phyloP scores from a whole-genome alignment of 495 filamentous ascomycete species.

The Penicillium simplicissimum region DNA sequence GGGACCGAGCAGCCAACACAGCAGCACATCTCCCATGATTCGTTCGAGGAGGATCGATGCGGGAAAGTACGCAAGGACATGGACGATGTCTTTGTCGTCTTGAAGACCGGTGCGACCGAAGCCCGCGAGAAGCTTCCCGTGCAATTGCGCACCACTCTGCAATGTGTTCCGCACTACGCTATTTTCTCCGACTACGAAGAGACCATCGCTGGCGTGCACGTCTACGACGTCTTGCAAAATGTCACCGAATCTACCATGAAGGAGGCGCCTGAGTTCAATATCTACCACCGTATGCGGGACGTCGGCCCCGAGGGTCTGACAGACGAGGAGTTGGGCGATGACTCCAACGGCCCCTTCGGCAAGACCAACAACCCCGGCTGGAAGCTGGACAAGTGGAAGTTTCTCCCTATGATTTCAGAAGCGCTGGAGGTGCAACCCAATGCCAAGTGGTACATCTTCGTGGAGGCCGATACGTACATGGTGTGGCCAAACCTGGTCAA shows the following conservation, averaged over 20 bases:
- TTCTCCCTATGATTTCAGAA: conserved; percentile 60
- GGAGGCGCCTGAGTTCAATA: conserved; percentile 44
- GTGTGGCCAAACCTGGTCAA: conserved; percentile 62
- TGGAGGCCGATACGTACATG: conserved; percentile 65
- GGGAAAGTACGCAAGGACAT: conserved; percentile 24
- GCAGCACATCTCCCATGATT: background rate
- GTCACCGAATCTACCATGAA: conserved; percentile 34
- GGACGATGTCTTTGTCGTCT: conserved; percentile 42
- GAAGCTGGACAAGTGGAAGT: conserved; percentile 68
- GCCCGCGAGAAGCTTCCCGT: conserved; percentile 38
- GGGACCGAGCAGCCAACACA: conserved; percentile 1
- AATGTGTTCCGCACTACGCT: conserved; percentile 43
- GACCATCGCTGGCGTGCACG: conserved; percentile 38
- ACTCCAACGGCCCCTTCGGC: conserved; percentile 38
- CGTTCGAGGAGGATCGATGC: conserved; percentile 20
- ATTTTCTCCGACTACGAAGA: conserved; percentile 52
- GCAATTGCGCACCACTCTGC: conserved; percentile 43
- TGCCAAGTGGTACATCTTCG: conserved; percentile 64
- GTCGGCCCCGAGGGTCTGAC: conserved; percentile 39
- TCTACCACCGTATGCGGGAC: conserved; percentile 42
- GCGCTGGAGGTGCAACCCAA: conserved; percentile 53
- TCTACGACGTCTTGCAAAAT: conserved; percentile 44
- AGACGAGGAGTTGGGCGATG: conserved; percentile 30
- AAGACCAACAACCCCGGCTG: conserved; percentile 51
- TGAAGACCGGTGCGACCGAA: conserved; percentile 49